Percentiles rank a stretch among this genome's conserved stretches.
These are phyloP conservation scores for Starmerella sirachaensis DNA, from an alignment of 805 yeast genomes.

Conservation along the genomic window DNA sequence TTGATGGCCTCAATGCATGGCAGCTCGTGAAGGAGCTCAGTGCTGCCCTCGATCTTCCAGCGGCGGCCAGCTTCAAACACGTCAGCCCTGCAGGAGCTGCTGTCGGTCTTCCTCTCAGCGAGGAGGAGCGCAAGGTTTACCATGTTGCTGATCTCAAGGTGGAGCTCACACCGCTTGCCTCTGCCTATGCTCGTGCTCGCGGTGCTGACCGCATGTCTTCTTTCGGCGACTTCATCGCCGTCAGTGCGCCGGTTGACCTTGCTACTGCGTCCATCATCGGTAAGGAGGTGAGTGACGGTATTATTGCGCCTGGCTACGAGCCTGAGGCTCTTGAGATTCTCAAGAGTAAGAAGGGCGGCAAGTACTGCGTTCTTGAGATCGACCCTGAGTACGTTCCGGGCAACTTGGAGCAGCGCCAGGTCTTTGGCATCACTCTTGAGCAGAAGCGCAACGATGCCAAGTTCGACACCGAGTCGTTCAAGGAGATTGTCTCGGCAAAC, in stretches of 20 bases:
- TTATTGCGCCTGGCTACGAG: constrained; percentile 93
- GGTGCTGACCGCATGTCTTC: constrained; percentile 99
- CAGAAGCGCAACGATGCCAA: constrained; percentile 98
- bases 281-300: constrained; percentile 96
- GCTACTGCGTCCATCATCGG: constrained; percentile 96
- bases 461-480: constrained; percentile 78
- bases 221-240: constrained; percentile 96
- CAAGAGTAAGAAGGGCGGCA: constrained; percentile 90
- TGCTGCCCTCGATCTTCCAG: constrained; percentile 88
- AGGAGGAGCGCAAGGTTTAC: constrained; percentile 85
- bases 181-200: constrained; percentile 98
- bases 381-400: constrained; percentile 90
- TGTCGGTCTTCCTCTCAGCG: constrained; percentile 86
- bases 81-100: constrained; percentile 99
- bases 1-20: constrained; percentile 97
- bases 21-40: constrained; percentile 94
- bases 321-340: constrained; percentile 84
- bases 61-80: constrained; percentile 98
- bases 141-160: constrained; percentile 81
- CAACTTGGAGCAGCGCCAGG: constrained; percentile 76
- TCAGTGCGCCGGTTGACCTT: constrained; percentile 89
- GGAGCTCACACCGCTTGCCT: constrained; percentile 90
- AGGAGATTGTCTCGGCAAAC: constrained; percentile 80
- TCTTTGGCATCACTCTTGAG: constrained; percentile 87
- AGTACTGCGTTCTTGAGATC: constrained; percentile 90